A percentile compares a stretch with the other conserved stretches of the same genome.
Conservation (phyloP, 768 basidiomycete genomes). For the Pisolithus microcarpus region DNA sequence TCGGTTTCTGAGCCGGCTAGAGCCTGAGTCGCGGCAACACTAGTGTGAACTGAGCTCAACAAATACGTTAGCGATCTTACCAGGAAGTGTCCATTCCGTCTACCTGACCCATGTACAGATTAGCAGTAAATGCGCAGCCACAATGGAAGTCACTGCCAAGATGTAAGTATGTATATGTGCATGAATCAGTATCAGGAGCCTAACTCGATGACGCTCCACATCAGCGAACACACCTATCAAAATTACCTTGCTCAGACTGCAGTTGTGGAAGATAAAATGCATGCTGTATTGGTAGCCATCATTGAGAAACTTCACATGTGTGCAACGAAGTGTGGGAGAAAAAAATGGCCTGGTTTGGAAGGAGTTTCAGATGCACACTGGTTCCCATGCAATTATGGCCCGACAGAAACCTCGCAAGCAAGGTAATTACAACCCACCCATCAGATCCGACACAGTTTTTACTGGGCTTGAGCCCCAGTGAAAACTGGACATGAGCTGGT, state of each 20-base stretch:
- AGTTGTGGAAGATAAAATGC: conserved; percentile 21
- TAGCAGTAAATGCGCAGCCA: conserved; percentile 12
- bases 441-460: no score
- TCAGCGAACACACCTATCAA: conserved; percentile 21
- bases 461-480: no score
- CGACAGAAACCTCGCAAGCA: no score
- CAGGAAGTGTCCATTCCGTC: not conserved
- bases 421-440: no score
- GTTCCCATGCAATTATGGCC: no score
- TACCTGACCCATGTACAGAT: conserved; percentile 9
- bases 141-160: conserved; percentile 11
- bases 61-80: conserved; percentile 11
- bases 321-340: no score
- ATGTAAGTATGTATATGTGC: conserved; percentile 20
- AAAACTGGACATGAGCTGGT: no score
- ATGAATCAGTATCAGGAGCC: not conserved
- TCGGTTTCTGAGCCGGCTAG: no score
- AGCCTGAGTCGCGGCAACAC: no score
- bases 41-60: conserved; percentile 19
- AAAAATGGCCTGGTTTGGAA: no score
- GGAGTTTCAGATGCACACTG: no score
- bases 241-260: conserved; percentile 20
- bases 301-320: conserved; percentile 13
- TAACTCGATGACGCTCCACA: not conserved
- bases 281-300: conserved; percentile 21